Conservation (phyloP, 306 rosid species). For the Quercus cerris region DNA sequence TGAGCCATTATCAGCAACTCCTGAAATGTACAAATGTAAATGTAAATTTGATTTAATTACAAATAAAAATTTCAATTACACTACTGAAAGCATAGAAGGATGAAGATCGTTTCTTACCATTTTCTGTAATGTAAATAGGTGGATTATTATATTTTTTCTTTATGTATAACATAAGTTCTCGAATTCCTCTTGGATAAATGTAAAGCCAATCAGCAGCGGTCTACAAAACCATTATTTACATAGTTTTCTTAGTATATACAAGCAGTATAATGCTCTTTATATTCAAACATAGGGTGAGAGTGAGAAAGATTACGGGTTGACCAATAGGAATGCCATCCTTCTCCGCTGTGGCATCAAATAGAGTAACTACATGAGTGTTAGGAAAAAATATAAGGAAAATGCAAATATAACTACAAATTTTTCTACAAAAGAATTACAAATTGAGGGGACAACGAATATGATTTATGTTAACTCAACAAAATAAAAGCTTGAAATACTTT, state of each 20-base stretch:
- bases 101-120: slow-evolving; percentile 31
- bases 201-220: slow-evolving; percentile 48
- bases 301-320: neutral
- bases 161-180: slow-evolving; percentile 19
- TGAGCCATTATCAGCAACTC: slow-evolving; percentile 47
- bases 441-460: no score
- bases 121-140: slow-evolving; percentile 51
- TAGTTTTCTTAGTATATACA: neutral
- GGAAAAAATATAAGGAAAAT: no score
- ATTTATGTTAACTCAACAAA: no score
- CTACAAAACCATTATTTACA: slow-evolving; percentile 25
- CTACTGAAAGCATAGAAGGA: no score
- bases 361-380: neutral
- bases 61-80: neutral
- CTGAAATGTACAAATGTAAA: slow-evolving; percentile 12
- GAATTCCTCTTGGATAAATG: slow-evolving; percentile 51
- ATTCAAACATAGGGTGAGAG: neutral
- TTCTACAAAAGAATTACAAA: no score
- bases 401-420: no score
- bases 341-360: slow-evolving; percentile 14
- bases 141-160: slow-evolving; percentile 41
- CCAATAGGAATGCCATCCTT: slow-evolving; percentile 16
- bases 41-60: neutral
- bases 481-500: no score
- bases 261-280: neutral